These are phyloP conservation scores for Bertia moriformis DNA, from an alignment of 2,329 filamentous ascomycete species.

Conservation along the genomic window DNA sequence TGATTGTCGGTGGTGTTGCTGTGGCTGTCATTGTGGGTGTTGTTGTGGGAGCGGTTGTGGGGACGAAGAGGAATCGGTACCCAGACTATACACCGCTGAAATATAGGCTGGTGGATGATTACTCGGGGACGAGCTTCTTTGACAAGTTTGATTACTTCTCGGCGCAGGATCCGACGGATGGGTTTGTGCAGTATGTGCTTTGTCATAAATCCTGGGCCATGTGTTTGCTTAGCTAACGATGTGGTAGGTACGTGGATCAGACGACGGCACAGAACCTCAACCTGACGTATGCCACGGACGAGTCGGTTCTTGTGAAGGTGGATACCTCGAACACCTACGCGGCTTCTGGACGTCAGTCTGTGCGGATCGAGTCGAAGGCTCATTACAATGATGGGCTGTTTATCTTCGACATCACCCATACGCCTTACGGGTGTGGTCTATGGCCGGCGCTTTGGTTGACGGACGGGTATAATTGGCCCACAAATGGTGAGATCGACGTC, in stretches of 20 bases:
- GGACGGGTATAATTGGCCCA: slow-evolving; percentile 45
- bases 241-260: background rate
- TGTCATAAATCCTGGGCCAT: background rate
- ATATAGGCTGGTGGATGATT: background rate
- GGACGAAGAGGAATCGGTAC: background rate
- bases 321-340: slow-evolving; percentile 33
- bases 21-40: background rate
- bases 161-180: background rate
- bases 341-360: slow-evolving; percentile 44
- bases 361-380: slow-evolving; percentile 44
- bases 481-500: slow-evolving; percentile 49
- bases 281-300: slow-evolving; percentile 41
- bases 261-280: slow-evolving; percentile 19
- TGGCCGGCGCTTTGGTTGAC: slow-evolving; percentile 56
- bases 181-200: background rate
- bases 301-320: slow-evolving; percentile 40
- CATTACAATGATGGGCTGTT: slow-evolving; percentile 51
- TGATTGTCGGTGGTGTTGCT: background rate
- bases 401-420: slow-evolving; percentile 51
- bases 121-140: background rate
- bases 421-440: slow-evolving; percentile 46
- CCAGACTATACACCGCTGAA: background rate
- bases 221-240: background rate
- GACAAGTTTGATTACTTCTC: slow-evolving; percentile 1
- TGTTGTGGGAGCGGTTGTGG: background rate